Evolutionary conservation across 2,329 filamentous ascomycete genomes (phyloP), one percentile per base, ranked within the genome.

Genomic region (Colletotrichum ledebouriae): DNA sequence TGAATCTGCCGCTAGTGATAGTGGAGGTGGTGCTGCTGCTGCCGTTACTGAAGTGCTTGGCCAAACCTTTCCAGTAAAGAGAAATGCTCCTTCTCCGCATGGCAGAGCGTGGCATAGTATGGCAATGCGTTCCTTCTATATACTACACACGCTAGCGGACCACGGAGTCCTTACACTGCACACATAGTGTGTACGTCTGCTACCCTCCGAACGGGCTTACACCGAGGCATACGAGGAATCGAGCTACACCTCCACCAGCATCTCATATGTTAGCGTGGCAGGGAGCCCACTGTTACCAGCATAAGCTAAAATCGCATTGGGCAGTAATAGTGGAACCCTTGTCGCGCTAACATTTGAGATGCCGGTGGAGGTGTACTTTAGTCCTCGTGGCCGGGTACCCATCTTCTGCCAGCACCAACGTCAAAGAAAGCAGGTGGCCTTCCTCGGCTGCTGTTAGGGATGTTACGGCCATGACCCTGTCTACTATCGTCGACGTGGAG

Each of bases 371-470:
- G n/a, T n/a, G n/a, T n/a, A n/a, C 39, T 20, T 17, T 17, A 17
- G 17, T 17, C 25, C 25, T 44, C 33, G 25, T 13, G 17, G 33
- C 46, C 20, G 22, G 20, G 17, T 17, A 17, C 17, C 17, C 22
- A 13, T 33, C 20, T 25, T 39, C 22, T 39, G 25, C 39, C 56
- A 59, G 25, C 56, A 41, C 41, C 59, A 34, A 46, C 11, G 50
- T 4, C 33, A 55, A 58, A 41, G 11, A n/a, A 9, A 47, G 37
- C 50, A 44, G 34, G 46, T 25, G 59, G 20, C 47, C 29, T 68
- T 59, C 65, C 65, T 64, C 60, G 60, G 64, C 60, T 64, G 53
- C 58, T 39, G 60, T 52, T 29, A 42, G 25, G 29, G 20, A 56
- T 42, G 49, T 15, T 25, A 61, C 46, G 55, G 50, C 59, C 53